phyloP scores from a whole-genome alignment of 306 rosid species.

The Cajanus cajan region DNA sequence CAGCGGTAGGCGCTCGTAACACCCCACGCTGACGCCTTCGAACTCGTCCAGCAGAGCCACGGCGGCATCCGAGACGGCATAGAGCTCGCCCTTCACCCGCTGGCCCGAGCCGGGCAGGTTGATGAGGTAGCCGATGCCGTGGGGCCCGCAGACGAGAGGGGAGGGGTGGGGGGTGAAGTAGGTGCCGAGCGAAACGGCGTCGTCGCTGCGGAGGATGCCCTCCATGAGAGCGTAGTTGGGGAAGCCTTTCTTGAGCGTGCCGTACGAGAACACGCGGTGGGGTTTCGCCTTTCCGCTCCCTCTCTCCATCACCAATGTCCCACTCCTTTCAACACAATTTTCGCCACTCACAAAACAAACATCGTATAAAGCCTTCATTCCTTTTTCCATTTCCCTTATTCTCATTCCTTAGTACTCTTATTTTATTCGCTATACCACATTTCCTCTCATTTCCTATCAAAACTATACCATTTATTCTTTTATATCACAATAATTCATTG shows the following conservation, averaged over 20 bases:
- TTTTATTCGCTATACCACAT: too few relatives aligned
- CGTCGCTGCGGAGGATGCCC: constrained; percentile 42
- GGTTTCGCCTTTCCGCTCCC: neutral
- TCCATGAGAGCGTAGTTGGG: constrained; percentile 47
- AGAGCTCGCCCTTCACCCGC: constrained; percentile 60
- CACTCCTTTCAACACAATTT: too few relatives aligned
- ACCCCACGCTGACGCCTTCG: constrained; percentile 48
- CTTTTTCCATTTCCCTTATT: too few relatives aligned
- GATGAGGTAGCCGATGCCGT: constrained; percentile 70
- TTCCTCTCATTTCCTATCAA: too few relatives aligned
- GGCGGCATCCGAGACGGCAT: constrained; percentile 46
- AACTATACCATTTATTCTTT: too few relatives aligned
- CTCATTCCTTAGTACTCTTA: too few relatives aligned
- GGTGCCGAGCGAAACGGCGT: constrained; percentile 44
- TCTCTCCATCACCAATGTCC: neutral
- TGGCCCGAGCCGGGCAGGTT: constrained; percentile 54
- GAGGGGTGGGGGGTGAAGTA: constrained; percentile 25
- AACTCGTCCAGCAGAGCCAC: constrained; percentile 51
- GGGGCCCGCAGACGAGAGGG: constrained; percentile 67
- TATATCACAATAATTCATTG: too few relatives aligned
- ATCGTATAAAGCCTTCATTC: too few relatives aligned
- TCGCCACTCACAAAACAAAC: too few relatives aligned
- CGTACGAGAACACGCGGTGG: constrained; percentile 54
- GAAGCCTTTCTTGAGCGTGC: constrained; percentile 65
- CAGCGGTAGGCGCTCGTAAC: constrained; percentile 57